Conservation (phyloP, 345 rosid species). For the Eucalyptus lansdowneana region DNA sequence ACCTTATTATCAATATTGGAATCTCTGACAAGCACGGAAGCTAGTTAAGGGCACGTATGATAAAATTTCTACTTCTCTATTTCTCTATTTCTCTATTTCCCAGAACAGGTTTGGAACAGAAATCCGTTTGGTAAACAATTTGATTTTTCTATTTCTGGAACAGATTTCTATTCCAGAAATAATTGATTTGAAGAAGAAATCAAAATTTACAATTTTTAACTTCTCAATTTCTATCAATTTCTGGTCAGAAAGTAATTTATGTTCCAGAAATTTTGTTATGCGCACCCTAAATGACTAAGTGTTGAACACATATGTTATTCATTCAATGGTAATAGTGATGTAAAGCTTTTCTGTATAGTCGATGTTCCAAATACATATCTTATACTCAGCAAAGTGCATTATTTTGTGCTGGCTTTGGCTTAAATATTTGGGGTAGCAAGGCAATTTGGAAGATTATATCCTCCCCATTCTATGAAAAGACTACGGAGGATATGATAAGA, state of each 20-base stretch:
- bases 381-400: background rate
- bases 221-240: no score
- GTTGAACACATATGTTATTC: background rate
- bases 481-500: background rate
- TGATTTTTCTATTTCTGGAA: no score
- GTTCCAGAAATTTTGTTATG: no score
- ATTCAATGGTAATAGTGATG: background rate
- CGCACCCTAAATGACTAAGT: no score
- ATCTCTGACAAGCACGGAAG: background rate
- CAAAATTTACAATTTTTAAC: no score
- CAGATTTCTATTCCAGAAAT: no score
- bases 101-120: accelerated
- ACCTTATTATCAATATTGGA: background rate
- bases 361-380: background rate
- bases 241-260: accelerated
- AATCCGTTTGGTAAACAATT: no score
- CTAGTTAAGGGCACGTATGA: accelerated
- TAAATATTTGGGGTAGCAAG: background rate
- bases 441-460: background rate
- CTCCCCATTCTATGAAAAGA: background rate
- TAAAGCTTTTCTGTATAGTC: background rate
- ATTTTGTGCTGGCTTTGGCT: background rate
- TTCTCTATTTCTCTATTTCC: accelerated
- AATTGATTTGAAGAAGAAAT: no score
- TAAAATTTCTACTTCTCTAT: no score